phyloP scores from a whole-genome alignment of 495 filamentous ascomycete species.

The Hyaloscypha variabilis region DNA sequence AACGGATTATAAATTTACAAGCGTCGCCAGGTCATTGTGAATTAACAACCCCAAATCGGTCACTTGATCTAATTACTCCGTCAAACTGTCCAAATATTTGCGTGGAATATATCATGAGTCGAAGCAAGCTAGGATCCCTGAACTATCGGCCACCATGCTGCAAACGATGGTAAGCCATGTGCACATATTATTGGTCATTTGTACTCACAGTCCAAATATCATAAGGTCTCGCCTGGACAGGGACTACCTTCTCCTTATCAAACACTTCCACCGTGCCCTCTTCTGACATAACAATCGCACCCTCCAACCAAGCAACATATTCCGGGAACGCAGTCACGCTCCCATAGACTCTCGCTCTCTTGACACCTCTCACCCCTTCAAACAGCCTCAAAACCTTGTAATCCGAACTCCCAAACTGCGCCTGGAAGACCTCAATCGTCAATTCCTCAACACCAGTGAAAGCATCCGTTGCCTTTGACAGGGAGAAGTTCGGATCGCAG shows the following conservation, averaged over 20 bases:
- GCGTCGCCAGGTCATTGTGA: no score
- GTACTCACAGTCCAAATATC: conserved; percentile 27
- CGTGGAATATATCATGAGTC: no score
- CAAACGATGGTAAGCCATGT: not conserved
- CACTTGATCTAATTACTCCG: no score
- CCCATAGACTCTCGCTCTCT: conserved; percentile 43
- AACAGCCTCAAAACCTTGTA: conserved; percentile 46
- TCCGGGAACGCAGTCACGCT: conserved; percentile 42
- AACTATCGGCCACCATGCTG: conserved; percentile 18
- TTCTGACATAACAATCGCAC: conserved; percentile 41
- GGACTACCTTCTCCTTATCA: conserved; percentile 23
- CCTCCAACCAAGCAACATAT: conserved; percentile 49
- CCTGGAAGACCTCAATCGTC: conserved; percentile 47
- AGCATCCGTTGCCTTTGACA: conserved; percentile 33
- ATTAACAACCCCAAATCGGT: no score
- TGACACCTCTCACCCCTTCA: conserved; percentile 52
- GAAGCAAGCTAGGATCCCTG: no score
- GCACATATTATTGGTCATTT: not conserved
- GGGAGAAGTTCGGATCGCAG: conserved; percentile 42
- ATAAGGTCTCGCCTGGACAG: conserved; percentile 25
- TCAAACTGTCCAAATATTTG: no score
- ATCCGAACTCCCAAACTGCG: conserved; percentile 43
- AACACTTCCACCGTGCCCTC: conserved; percentile 31
- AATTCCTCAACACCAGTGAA: conserved; percentile 49
- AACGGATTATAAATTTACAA: no score